Base-by-base conservation (phyloP, 805 yeast genomes). In the Cyberlindnera petersonii region DNA sequence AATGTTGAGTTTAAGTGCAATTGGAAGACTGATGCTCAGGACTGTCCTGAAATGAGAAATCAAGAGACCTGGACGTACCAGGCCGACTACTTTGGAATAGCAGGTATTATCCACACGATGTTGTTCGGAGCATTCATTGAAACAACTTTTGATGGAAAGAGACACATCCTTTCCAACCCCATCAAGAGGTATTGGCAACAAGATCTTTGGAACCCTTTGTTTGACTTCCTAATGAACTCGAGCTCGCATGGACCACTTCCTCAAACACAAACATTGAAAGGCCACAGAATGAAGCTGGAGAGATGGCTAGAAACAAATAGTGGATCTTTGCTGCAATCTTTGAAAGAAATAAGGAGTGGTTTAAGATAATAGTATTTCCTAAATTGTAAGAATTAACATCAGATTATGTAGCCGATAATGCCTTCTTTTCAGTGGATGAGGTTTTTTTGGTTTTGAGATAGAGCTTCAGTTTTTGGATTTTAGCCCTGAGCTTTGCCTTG, bases 81-180 rank as follows among this genome's bases (percentile, higher is more conserved):
- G 55, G 79, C 82, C 4, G 97, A 88, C 61, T 86, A 86, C 55
- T 83, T 73, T 57, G 96, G 96, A 0, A 46, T 86, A 15, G 96
- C 96, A 0, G 73, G 78, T 24, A 74, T 84, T 0, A 64, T 86
- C 3, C 91, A 87, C 52, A 71, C 79, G 0, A 61, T 88, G 70
- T 63, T 88, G 14, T 87, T 79, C 65, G 94, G 94, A 0, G 65
- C 69, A 11, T 70, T 71, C 39, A 79, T 87, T 21, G 74, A 72
- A 33, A 66, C 75, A 0, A 57, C 55, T 1, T 53, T 56, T 15
- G 46, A 58, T 10, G 51, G 52, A 8, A 64, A 61, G 0, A 46
- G 44, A 14, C 61, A 69, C 35, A 59, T 53, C n/a, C 49, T 82
- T 16, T 49, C 61, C 7, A 68, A 66, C 24, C 56, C 72, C 1